Conservation (phyloP, 306 rosid species). For the Gynostemma pentaphyllum region DNA sequence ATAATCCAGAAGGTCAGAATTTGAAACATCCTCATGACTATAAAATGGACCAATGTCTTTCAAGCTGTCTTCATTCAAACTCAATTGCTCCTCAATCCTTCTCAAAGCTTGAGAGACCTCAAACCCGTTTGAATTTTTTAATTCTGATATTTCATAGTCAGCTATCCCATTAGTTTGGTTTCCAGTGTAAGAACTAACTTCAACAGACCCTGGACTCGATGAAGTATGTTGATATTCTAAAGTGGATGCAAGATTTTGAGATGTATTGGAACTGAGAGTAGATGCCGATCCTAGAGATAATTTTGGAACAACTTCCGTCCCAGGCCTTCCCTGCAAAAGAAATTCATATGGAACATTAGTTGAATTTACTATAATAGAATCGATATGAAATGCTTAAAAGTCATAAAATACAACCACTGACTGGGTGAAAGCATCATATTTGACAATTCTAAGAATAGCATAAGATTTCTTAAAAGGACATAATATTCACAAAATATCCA, state of each 20-base stretch:
- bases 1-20: slow-evolving; percentile 24
- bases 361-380: background rate
- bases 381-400: background rate
- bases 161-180: slow-evolving; percentile 23
- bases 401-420: background rate
- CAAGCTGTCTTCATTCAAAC: slow-evolving; percentile 45
- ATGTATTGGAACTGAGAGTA: slow-evolving; percentile 27
- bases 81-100: slow-evolving; percentile 61
- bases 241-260: slow-evolving; percentile 34
- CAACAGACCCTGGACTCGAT: slow-evolving; percentile 57
- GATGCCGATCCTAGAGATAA: slow-evolving; percentile 42
- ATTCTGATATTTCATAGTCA: slow-evolving; percentile 27
- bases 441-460: background rate
- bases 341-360: background rate
- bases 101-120: slow-evolving; percentile 58
- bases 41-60: slow-evolving; percentile 25
- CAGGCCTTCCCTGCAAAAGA: slow-evolving; percentile 50
- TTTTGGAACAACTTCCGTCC: slow-evolving; percentile 29
- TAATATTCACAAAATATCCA: background rate
- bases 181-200: slow-evolving; percentile 44
- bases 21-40: slow-evolving; percentile 20
- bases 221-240: slow-evolving; percentile 50
- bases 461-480: background rate
- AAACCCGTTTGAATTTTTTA: slow-evolving; percentile 24
- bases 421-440: background rate